Base-by-base conservation (phyloP, 1,139 yeast genomes). In the Yamadazyma atlantica region DNA sequence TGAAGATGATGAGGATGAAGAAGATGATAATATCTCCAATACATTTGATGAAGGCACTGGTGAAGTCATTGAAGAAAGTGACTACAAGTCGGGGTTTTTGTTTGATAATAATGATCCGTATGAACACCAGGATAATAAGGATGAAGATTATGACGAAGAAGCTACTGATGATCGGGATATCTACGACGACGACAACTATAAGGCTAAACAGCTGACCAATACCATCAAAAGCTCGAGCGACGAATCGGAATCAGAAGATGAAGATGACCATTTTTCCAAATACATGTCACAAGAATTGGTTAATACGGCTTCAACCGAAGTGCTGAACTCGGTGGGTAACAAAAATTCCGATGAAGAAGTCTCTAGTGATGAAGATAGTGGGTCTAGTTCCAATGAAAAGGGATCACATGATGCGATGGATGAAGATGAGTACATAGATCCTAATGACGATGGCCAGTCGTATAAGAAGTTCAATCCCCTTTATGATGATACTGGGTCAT, bases 221-320 rank as follows among this genome's bases (percentile, higher is more conserved):
- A 28, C 29, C 15, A 26, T 28, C 10, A 34, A 34, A 25, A 11
- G 12, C 29, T 46, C 48, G 9, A 54, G 58, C 37, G 63, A 57
- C 34, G 63, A 60, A 32, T 57, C 60, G 3, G 62, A 52, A 36
- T 55, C 60, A 1, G 64, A 62, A 36, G 64, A 57, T 38, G 53
- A 49, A 27, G 69, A 56, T 43, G 66, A 64, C 38, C 66, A 62
- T 43, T 87, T 87, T 55, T 80, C 90, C 14, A 78, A 84, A 42
- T 88, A 87, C 58, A 85, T 88, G 84, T 80, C 95, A 3, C 89
- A 83, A 56, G 92, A 88, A 56, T 73, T 87, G 55, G 74, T 82
- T 10, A 75, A 69, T 46, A 75, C 80, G 33, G 69, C 78, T n/a
- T 78, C 81, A 2, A 78, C 79, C 34, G 78, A 77, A 42, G 70